Evolutionary conservation across 2,329 filamentous ascomycete species (phyloP).

Genomic region (Rhynchosporium agropyri): DNA sequence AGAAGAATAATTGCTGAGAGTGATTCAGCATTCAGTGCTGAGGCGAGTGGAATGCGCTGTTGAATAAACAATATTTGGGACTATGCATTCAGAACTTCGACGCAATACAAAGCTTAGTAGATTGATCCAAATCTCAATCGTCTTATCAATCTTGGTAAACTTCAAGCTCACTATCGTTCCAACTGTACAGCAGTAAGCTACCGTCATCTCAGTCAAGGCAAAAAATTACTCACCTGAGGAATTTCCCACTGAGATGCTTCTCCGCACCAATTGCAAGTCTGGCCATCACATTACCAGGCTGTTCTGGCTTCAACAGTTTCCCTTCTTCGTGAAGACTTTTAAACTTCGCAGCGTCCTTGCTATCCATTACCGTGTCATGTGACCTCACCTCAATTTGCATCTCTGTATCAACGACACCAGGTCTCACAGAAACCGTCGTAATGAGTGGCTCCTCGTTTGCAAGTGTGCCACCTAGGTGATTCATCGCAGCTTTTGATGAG

Average conservation of each 20-base stretch:
- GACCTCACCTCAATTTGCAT: constrained; percentile 86
- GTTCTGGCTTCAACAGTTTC: constrained; percentile 75
- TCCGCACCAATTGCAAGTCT: constrained; percentile 69
- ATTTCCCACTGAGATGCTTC: constrained; percentile 73
- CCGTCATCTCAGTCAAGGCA: constrained; percentile 21
- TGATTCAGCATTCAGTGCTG: no score
- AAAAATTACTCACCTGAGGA: constrained; percentile 60
- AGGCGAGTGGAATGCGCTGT: no score
- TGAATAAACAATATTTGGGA: no score
- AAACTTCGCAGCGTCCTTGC: constrained; percentile 65
- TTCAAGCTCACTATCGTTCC: constrained; percentile 56
- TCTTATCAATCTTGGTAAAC: constrained; percentile 52
- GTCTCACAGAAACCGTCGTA: constrained; percentile 71
- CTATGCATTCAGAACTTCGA: no score
- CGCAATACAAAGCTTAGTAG: no score
- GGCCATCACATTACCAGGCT: constrained; percentile 85
- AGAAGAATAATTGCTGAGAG: no score
- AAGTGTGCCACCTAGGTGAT: constrained; percentile 75
- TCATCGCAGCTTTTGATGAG: constrained; percentile 79
- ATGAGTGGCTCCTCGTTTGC: constrained; percentile 77
- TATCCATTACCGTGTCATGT: constrained; percentile 63
- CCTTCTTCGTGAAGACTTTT: constrained; percentile 69
- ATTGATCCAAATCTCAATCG: not conserved
- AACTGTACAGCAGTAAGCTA: constrained; percentile 46
- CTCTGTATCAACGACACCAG: constrained; percentile 82